Evolutionary conservation across 1,284 basidiomycete genomes (phyloP), one percentile per base, ranked within the genome.

Genomic region (Sporisorium graminicola): DNA sequence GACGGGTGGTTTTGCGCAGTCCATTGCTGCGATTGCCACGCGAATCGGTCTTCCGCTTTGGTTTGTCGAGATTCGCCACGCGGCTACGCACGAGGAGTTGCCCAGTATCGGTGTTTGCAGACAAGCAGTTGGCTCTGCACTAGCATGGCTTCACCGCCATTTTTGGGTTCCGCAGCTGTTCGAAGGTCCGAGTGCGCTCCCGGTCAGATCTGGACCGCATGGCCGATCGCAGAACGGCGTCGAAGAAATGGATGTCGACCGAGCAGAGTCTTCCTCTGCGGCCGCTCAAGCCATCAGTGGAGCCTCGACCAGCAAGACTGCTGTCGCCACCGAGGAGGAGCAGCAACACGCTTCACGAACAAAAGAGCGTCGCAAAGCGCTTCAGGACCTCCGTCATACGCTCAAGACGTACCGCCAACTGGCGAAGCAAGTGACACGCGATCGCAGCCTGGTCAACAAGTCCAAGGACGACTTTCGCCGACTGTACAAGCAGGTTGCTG

Each of bases 31-130:
- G 31, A 93, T 99, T 68, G 95, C 97, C 1, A 88, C 90, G 3
- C 91, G 94, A 71, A 89, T 99, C 26, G 92, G 92, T 0, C 88
- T 99, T 2, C 97, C 97, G 0, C 87, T 89, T 0, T 94, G 93
- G 90, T 89, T 99, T 20, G 95, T 99, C n/a, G 93, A 98, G 74
- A 88, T 99, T 6, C 89, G 96, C 40, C 96, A 99, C 87, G 92
- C 94, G 29, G 93, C 94, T 10, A 99, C 96, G 2, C 96, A 99
- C 83, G 96, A 99, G 82, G 94, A 97, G 75, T 87, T 99, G 18
- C 97, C 96, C 0, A 93, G 92, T 72, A 87, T 98, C 2, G 90
- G 91, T 53, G 87, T 95, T 8, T 88, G 98, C 12, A 89, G 92
- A 59, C 90, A 93, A 59, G 94, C 91, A 0, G 89, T 92, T 20